A percentile compares a stretch with the other conserved stretches of the same genome.
Conservation (phyloP, 345 rosid species). For the Triadica sebifera region DNA sequence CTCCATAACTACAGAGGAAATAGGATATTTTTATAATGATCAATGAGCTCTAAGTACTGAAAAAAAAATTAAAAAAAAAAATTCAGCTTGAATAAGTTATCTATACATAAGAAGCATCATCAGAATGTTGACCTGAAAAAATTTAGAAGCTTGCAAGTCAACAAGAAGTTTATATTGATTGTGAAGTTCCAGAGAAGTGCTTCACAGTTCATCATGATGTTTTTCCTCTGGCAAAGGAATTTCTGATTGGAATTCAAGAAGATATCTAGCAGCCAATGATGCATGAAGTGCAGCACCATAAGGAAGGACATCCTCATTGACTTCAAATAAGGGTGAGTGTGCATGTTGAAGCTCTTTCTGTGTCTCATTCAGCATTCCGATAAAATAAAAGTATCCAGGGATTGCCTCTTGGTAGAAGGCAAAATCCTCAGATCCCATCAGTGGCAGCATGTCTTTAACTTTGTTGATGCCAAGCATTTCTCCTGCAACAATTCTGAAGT, state of each 20-base stretch:
- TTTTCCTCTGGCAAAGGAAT: slow-evolving; percentile 24
- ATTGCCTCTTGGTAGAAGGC: slow-evolving; percentile 70
- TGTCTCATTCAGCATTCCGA: slow-evolving; percentile 63
- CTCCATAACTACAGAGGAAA: background rate
- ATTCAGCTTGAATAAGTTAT: background rate
- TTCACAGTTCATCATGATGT: slow-evolving; percentile 59
- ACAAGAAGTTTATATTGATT: background rate
- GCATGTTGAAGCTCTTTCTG: slow-evolving; percentile 29
- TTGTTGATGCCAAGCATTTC: slow-evolving; percentile 62
- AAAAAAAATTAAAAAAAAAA: background rate
- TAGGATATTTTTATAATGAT: slow-evolving; percentile 1
- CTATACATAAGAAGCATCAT: background rate
- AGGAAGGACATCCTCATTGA: slow-evolving; percentile 74
- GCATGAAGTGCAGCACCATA: slow-evolving; percentile 94
- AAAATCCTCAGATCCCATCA: slow-evolving; percentile 94
- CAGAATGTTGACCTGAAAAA: slow-evolving; percentile 5
- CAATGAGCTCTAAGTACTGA: background rate
- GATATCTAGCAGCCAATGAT: slow-evolving; percentile 65
- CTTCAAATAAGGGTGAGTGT: slow-evolving; percentile 58
- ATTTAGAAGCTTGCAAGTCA: background rate
- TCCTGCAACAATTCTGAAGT: slow-evolving; percentile 52
- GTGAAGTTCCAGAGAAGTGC: slow-evolving; percentile 2
- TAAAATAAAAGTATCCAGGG: slow-evolving; percentile 68
- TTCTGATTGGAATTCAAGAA: slow-evolving; percentile 38
- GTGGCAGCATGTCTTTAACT: slow-evolving; percentile 52